Evolutionary conservation across 345 rosid genomes (phyloP), one percentile per base, ranked within the genome.

Genomic region (Euphorbia tirucalli): DNA sequence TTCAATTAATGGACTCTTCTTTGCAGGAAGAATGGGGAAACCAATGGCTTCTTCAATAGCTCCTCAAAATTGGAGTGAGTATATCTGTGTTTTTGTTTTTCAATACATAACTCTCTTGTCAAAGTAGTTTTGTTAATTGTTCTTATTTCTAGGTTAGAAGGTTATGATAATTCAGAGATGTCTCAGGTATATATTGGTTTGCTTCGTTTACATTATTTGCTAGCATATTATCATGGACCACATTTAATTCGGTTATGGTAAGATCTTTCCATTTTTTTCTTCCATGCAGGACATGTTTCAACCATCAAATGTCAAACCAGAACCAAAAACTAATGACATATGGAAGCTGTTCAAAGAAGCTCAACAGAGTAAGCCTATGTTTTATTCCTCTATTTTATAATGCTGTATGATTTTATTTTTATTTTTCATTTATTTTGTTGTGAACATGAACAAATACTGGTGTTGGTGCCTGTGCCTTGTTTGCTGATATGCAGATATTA

Each of bases 331-430:
- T 4, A 83, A 81, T 28, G 87, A 83, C 19, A 80, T 88, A 58
- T 87, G 95, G 97, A 48, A 56, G 63, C 87, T 85, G 62, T 92
- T 89, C 69, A 86, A 52, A 80, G 92, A 92, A 83, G 95, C 93
- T 80, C 95, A 89, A 72, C 85, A 74, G 79, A 92, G 97, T 92
- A 73, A 72, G 65, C 15, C 13, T 11, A 19, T 14, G 8, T 27
- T 57, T 37, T 35, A 24, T 60, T 52, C 71, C 24, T 7, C 72
- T 25, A 59, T 69, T 74, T 58, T 37, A 27, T 22, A 2, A 6
- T 63, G 14, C 19, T 37, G 21, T 44, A 41, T 22, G 0, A 18
- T 27, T 19, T 44, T 25, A 63, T 18, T 27, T 55, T 21, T 75
- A 46, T 7, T 4, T 37, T 31, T 44, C 49, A 55, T 37, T 15